Evolutionary conservation across 1,139 yeast species (phyloP).

Genomic region (Pichia kudriavzevii): DNA sequence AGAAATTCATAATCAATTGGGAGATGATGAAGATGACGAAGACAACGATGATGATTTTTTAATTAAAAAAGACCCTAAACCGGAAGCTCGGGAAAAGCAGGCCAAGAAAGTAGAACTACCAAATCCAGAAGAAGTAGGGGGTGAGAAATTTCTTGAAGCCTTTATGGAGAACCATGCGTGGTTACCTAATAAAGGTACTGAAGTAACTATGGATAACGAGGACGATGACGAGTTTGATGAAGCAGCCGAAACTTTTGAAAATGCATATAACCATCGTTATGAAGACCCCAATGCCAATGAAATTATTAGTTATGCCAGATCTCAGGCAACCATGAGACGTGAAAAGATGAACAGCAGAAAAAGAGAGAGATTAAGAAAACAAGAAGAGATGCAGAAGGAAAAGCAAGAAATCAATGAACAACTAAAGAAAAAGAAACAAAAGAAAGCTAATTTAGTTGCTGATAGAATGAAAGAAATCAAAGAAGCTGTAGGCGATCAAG

Average conservation of each 20-base stretch:
- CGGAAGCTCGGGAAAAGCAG: conserved; percentile 2
- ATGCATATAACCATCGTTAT: conserved; percentile 87
- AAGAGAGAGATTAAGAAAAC: conserved; percentile 69
- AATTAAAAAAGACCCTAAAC: conserved; percentile 43
- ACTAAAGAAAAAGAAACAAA: conserved; percentile 63
- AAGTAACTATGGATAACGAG: conserved; percentile 39
- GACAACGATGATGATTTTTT: conserved; percentile 49
- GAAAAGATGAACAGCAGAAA: conserved; percentile 68
- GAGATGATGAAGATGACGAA: conserved; percentile 40
- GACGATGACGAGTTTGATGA: conserved; percentile 88
- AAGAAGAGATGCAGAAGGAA: conserved; percentile 45
- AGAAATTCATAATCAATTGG: conserved; percentile 67
- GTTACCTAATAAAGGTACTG: conserved; percentile 55
- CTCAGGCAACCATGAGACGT: conserved; percentile 85
- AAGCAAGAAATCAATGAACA: conserved; percentile 52
- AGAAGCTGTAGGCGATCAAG: conserved; percentile 76
- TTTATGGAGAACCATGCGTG: conserved; percentile 78
- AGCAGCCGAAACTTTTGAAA: conserved; percentile 85
- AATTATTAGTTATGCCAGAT: conserved; percentile 94
- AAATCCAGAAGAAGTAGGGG: conserved; percentile 55
- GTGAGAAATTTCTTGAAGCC: conserved; percentile 59
- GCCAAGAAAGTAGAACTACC: conserved; percentile 39
- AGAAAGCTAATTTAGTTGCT: conserved; percentile 69
- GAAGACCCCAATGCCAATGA: conserved; percentile 91
- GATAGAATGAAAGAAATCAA: conserved; percentile 71